Conservation (phyloP, 345 rosid species). For the Schrenkiella parvula region DNA sequence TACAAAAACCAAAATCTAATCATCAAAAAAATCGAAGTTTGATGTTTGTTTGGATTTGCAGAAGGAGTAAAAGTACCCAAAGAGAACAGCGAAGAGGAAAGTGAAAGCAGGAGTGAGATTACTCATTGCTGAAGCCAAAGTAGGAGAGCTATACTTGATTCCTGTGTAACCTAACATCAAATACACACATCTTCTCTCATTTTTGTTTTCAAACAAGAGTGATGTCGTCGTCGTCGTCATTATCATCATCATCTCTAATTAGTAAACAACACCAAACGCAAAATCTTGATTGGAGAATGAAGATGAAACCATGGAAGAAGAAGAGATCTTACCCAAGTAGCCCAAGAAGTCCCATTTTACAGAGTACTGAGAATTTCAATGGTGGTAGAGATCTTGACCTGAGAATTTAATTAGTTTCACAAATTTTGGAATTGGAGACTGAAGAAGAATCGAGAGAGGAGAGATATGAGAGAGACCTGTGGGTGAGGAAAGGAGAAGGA, state of each 20-base stretch:
- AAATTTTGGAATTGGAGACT: neutral
- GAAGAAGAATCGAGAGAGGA: neutral
- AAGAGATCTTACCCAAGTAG: conserved; percentile 38
- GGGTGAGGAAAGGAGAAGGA: conserved; percentile 39
- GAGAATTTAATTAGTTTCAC: neutral
- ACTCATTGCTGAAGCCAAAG: conserved; percentile 54
- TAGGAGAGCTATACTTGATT: conserved; percentile 51
- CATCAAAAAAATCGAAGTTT: neutral
- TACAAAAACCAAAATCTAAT: neutral
- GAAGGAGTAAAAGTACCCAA: conserved; percentile 37
- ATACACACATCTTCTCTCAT: conserved; percentile 38
- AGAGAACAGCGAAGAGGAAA: conserved; percentile 50
- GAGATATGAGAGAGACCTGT: conserved; percentile 29
- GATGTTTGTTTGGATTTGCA: neutral
- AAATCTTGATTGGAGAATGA: neutral
- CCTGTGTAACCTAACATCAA: conserved; percentile 41
- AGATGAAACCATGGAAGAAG: neutral
- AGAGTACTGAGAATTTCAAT: conserved; percentile 28
- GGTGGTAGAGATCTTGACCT: conserved; percentile 38
- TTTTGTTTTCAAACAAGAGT: conserved; percentile 10
- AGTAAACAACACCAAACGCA: neutral
- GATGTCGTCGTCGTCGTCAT: neutral
- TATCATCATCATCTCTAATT: neutral
- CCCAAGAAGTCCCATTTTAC: conserved; percentile 42
- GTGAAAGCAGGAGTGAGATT: conserved; percentile 60